These are phyloP conservation scores for Fusarium sp. DNA, from an alignment of 2,329 filamentous ascomycete genomes.

Conservation along the genomic window DNA sequence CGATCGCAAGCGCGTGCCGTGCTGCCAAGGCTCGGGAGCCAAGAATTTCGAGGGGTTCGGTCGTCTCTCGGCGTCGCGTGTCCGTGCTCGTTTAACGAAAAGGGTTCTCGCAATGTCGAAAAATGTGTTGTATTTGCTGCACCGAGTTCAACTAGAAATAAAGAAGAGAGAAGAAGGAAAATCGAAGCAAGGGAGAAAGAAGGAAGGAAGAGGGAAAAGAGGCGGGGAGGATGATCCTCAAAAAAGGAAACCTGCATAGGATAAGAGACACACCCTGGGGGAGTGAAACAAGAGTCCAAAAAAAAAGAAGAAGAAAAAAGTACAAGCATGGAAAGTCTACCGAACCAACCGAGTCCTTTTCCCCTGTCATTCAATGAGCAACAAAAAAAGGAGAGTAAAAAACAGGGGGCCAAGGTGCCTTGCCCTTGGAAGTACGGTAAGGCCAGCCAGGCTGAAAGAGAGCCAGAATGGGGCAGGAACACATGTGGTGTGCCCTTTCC, in stretches of 20 bases:
- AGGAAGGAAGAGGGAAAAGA: slow-evolving; percentile 3
- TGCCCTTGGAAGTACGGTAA: not conserved
- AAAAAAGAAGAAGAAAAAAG: slow-evolving; percentile 8
- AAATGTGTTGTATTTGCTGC: no score
- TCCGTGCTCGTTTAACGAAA: slow-evolving; percentile 18
- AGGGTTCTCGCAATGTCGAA: not conserved
- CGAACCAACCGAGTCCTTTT: slow-evolving; percentile 13
- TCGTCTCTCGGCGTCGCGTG: slow-evolving; percentile 15
- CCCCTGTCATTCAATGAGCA: slow-evolving; percentile 7
- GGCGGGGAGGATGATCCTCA: slow-evolving; percentile 30
- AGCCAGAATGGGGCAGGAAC: slow-evolving; percentile 31
- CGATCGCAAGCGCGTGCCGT: slow-evolving; percentile 35
- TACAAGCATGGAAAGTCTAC: not conserved
- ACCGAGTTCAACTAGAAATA: not conserved
- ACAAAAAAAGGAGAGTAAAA: slow-evolving; percentile 29
- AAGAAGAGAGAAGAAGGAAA: not conserved
- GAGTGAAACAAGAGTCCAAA: not conserved
- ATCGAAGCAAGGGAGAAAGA: not conserved
- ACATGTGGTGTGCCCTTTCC: slow-evolving; percentile 24
- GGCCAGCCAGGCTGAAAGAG: slow-evolving; percentile 6
- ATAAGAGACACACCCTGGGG: slow-evolving; percentile 18
- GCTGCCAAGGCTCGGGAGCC: slow-evolving; percentile 43
- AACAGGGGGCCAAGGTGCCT: not conserved
- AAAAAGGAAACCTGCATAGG: slow-evolving; percentile 30
- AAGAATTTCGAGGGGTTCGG: slow-evolving; percentile 20